Conservation (phyloP, 768 basidiomycete species). For the Termitomyces sp. region DNA sequence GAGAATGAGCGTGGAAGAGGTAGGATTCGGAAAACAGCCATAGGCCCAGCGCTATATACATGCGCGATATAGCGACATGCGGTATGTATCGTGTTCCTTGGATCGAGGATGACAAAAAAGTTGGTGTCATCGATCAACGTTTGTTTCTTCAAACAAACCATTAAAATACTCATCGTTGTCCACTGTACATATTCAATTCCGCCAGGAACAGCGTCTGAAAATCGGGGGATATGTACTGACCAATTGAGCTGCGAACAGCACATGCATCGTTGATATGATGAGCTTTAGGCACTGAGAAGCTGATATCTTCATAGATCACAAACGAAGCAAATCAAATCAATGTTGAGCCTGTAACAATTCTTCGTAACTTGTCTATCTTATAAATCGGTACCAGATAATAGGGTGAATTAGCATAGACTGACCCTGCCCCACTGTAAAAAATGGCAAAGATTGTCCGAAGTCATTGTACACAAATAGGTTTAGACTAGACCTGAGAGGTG, state of each 20-base stretch:
- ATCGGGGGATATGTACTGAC: constrained; percentile 22
- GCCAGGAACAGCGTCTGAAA: constrained; percentile 1
- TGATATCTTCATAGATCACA: neutral
- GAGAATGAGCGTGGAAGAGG: no score
- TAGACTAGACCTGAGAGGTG: neutral
- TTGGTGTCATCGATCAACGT: neutral
- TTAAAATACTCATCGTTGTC: constrained; percentile 57
- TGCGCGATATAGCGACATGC: no score
- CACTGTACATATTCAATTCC: constrained; percentile 10
- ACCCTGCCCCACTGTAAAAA: no score
- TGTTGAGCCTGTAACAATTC: neutral
- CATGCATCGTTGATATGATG: constrained; percentile 1
- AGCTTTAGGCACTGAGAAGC: neutral
- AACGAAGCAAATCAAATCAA: neutral
- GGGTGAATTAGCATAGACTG: no score
- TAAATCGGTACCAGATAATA: no score
- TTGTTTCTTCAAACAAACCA: constrained; percentile 24
- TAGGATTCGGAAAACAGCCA: no score
- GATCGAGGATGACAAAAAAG: no score
- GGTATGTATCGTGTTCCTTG: no score
- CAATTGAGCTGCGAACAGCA: constrained; percentile 42
- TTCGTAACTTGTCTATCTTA: no score
- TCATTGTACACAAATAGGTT: neutral
- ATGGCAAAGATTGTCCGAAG: no score
- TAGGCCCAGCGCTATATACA: no score